Conservation (phyloP, 2,329 filamentous ascomycete species). For the Aspergillus fructus region DNA sequence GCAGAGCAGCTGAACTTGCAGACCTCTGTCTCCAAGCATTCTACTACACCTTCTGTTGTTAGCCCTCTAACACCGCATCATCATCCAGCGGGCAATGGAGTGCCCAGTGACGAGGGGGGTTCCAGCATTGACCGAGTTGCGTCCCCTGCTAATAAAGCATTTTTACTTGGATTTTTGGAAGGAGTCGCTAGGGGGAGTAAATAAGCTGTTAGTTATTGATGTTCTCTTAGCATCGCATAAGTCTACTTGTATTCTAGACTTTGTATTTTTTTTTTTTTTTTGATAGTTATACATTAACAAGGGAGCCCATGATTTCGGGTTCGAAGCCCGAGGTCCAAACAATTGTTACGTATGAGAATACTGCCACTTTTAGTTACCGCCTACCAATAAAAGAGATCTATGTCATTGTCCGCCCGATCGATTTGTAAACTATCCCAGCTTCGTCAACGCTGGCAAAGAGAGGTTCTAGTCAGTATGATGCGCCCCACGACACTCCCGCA, state of each 20-base stretch:
- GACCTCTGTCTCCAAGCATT: constrained; percentile 18
- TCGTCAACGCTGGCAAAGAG: neutral
- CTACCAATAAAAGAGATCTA: neutral
- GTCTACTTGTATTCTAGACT: constrained; percentile 2
- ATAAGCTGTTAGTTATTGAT: constrained; percentile 17
- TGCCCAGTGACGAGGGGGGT: constrained; percentile 29
- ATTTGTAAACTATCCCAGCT: constrained; percentile 23
- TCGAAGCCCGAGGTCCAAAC: neutral
- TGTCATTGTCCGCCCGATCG: constrained; percentile 3
- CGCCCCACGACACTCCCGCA: constrained; percentile 24
- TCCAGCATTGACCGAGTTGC: constrained; percentile 47
- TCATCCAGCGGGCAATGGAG: constrained; percentile 19
- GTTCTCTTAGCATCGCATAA: neutral
- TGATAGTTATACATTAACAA: neutral
- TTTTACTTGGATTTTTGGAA: constrained; percentile 73
- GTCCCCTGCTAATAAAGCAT: constrained; percentile 71
- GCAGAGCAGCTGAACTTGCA: constrained; percentile 22
- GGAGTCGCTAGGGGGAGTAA: constrained; percentile 48
- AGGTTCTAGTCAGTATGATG: constrained; percentile 29
- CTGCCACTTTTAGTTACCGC: neutral
- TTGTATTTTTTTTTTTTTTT: neutral
- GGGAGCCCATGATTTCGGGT: neutral
- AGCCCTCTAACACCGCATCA: constrained; percentile 32
- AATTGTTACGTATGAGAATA: neutral
- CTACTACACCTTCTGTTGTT: constrained; percentile 25